Base-by-base conservation (phyloP, 2,329 filamentous ascomycete species). In the Exophiala oligosperma region DNA sequence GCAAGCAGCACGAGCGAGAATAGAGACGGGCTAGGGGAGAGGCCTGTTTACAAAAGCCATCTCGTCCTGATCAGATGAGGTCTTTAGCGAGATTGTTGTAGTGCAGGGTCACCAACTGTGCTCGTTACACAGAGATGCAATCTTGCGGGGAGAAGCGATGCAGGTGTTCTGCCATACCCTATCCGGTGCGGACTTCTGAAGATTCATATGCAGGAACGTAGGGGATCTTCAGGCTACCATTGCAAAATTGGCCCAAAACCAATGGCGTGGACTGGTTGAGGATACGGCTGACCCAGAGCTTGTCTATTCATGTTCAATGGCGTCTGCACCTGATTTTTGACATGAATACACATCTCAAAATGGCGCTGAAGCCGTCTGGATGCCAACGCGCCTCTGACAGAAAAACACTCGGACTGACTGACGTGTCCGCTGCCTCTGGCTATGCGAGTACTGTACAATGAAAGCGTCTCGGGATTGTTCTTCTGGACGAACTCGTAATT, bases 281-380 rank as follows among this genome's bases (percentile, higher is more conserved):
- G 32, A 35, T 35, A 11, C n/a, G 40, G n/a, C 40, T 43, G 12
- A 23, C 14, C 9, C 12, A 12, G 4, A 6, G n/a, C 11, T 12
- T 17, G 12, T 4, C n/a, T 40, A 9, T 12, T 40, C n/a, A 4
- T 40, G 37, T 17, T 17, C 37, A 40, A 40, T 40, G 9, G 37
- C n/a, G 4, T 12, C 37, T 12, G 37, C 37, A 9, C 4, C 37
- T 4, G 37, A 17, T 12, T n/a, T 43, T 43, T 43, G 40, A 43
- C 40, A 43, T 43, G 40, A 43, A 43, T 43, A 43, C 40, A 9
- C 40, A 6, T 43, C 21, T 17, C 38, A 24, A 38, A 35, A 21
- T 26, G 38, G 54, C 51, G 40, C 5, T 54, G 56, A 50, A 58
- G 51, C 50, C 50, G 43, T 54, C 49, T 41, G 28, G 35, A 56